phyloP scores from a whole-genome alignment of 2,329 filamentous ascomycete genomes.

The Talaromyces piceae region DNA sequence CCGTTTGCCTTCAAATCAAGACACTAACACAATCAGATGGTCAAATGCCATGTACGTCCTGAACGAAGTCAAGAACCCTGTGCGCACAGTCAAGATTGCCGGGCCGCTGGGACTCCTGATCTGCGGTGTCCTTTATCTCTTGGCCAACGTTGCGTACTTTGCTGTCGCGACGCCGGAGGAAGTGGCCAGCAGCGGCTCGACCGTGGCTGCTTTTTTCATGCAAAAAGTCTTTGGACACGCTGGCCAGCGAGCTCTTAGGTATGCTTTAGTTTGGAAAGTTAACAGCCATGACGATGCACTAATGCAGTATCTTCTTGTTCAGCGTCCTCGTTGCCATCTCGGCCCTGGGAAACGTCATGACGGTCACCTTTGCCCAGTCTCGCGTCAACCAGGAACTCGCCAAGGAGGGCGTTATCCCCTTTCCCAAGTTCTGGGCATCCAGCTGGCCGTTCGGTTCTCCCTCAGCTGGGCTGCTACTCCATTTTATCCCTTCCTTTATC shows the following conservation, averaged over 20 bases:
- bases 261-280: conserved; percentile 19
- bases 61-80: conserved; percentile 47
- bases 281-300: not conserved
- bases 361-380: conserved; percentile 14
- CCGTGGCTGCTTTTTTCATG: conserved; percentile 49
- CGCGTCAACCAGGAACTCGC: conserved; percentile 46
- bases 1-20: conserved; percentile 22
- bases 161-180: conserved; percentile 47
- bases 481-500: conserved; percentile 57
- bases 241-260: conserved; percentile 33
- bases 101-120: conserved; percentile 45
- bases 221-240: conserved; percentile 33
- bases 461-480: conserved; percentile 45
- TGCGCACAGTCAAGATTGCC: conserved; percentile 48
- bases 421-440: conserved; percentile 56
- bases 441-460: conserved; percentile 57
- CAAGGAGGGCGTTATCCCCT: conserved; percentile 58
- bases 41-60: conserved; percentile 31
- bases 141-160: conserved; percentile 51
- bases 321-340: conserved; percentile 8
- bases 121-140: conserved; percentile 45
- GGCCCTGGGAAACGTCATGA: conserved; percentile 12
- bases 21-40: conserved; percentile 13
- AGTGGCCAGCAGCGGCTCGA: conserved; percentile 42
- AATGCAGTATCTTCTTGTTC: not conserved